Percentiles rank a stretch among this genome's conserved stretches.
phyloP scores from a whole-genome alignment of 495 filamentous ascomycete genomes.

The Podospora fimiseda region DNA sequence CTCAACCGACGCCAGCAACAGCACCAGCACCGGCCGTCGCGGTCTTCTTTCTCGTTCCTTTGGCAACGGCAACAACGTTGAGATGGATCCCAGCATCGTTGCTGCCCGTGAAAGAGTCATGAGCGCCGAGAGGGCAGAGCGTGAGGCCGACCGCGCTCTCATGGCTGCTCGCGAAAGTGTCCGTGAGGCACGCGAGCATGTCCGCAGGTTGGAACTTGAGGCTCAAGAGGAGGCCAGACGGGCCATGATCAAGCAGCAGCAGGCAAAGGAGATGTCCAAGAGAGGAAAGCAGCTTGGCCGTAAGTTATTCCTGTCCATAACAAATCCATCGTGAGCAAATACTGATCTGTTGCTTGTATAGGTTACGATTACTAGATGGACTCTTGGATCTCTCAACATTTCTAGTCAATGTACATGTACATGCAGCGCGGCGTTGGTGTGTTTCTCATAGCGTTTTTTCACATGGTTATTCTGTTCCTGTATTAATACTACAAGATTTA shows the following conservation, averaged over 20 bases:
- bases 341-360: neutral
- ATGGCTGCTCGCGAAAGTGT: slow-evolving; percentile 50
- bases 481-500: no score
- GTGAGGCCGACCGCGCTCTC: slow-evolving; percentile 56
- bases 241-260: slow-evolving; percentile 61
- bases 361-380: neutral
- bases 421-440: no score
- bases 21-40: slow-evolving; percentile 20
- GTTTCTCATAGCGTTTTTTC: no score
- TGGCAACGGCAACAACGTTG: slow-evolving; percentile 34
- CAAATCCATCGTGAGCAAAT: neutral
- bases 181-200: slow-evolving; percentile 55
- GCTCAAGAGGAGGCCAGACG: slow-evolving; percentile 52
- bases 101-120: slow-evolving; percentile 52
- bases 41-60: slow-evolving; percentile 38
- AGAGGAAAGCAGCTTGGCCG: slow-evolving; percentile 59
- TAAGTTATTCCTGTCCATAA: slow-evolving; percentile 41
- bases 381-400: no score
- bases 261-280: slow-evolving; percentile 58
- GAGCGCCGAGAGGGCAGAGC: slow-evolving; percentile 53
- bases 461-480: no score
- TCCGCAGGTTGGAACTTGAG: slow-evolving; percentile 56
- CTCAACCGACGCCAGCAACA: slow-evolving; percentile 17
- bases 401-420: no score
- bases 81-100: slow-evolving; percentile 53